Conservation (phyloP, 2,329 filamentous ascomycete species). For the Dothistroma pini region DNA sequence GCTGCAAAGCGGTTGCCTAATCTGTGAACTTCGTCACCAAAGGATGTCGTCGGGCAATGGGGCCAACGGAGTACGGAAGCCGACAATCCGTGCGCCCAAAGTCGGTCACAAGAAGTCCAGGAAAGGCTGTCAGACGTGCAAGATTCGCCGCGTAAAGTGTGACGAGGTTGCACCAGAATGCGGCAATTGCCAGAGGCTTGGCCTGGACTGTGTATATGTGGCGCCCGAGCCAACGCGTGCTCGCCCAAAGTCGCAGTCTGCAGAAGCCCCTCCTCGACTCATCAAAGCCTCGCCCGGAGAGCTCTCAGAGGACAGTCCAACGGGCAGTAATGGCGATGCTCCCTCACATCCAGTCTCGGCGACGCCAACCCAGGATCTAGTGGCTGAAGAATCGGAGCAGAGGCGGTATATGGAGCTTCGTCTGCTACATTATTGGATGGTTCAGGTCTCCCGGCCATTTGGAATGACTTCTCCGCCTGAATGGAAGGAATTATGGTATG, state of each 20-base stretch:
- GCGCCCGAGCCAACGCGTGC: constrained; percentile 17
- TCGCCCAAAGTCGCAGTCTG: constrained; percentile 18
- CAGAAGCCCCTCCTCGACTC: constrained; percentile 6
- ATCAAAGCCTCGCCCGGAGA: constrained; percentile 15
- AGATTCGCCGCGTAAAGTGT: constrained; percentile 54
- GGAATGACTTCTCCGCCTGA: constrained; percentile 25
- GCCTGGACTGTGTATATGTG: constrained; percentile 49
- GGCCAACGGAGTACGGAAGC: constrained; percentile 11
- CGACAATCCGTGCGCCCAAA: constrained; percentile 23
- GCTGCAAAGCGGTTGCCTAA: background rate
- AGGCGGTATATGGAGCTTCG: constrained; percentile 24
- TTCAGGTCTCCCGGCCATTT: constrained; percentile 23
- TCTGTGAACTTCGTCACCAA: background rate
- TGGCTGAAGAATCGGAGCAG: constrained; percentile 20
- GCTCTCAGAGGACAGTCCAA: constrained; percentile 18
- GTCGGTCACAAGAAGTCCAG: constrained; percentile 51
- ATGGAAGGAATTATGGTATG: constrained; percentile 28
- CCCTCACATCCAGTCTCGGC: constrained; percentile 2
- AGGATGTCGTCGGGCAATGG: constrained; percentile 14
- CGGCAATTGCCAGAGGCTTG: constrained; percentile 46
- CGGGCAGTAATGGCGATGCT: constrained; percentile 10
- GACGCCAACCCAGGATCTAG: constrained; percentile 9
- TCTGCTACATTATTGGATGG: constrained; percentile 26
- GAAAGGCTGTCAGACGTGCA: constrained; percentile 55
- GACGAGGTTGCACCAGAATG: constrained; percentile 52